Percentiles rank a stretch among this genome's conserved stretches.
Evolutionary conservation across 805 yeast species (phyloP).

Genomic region (Brettanomyces sp.): DNA sequence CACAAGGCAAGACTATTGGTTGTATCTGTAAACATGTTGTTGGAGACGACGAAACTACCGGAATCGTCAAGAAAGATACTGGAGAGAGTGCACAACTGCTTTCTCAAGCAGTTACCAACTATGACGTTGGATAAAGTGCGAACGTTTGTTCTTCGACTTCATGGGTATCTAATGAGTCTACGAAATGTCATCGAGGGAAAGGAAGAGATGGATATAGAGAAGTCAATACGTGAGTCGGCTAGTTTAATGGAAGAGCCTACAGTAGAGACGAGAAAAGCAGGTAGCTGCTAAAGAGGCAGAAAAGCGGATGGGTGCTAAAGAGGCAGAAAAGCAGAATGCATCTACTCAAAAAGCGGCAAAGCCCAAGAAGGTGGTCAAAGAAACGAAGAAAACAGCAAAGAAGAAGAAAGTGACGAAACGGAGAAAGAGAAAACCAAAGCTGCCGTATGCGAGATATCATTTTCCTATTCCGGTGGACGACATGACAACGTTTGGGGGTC

Average conservation of each 20-base stretch:
- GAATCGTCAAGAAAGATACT: not conserved
- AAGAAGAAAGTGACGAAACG: slow-evolving; percentile 1
- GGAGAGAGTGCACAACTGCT: not conserved
- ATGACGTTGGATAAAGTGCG: not conserved
- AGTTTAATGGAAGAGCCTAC: too few relatives aligned
- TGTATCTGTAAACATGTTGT: not conserved
- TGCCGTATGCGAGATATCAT: slow-evolving; percentile 7
- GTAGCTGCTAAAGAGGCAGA: too few relatives aligned
- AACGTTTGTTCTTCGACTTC: not conserved
- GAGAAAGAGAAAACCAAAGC: slow-evolving; percentile 4
- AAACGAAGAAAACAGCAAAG: not conserved
- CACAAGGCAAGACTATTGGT: not conserved
- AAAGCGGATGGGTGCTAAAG: too few relatives aligned
- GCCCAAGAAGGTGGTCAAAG: not conserved
- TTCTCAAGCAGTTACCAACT: not conserved
- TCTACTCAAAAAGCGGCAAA: not conserved
- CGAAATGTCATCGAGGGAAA: not conserved
- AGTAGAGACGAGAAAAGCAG: too few relatives aligned
- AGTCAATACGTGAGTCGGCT: too few relatives aligned
- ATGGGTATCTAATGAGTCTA: not conserved
- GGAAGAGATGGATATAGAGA: not conserved
- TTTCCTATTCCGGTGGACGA: slow-evolving; percentile 9
- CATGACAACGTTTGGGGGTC: slow-evolving; percentile 15
- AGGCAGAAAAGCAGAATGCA: too few relatives aligned
- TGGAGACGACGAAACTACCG: not conserved